phyloP scores from a whole-genome alignment of 2,329 filamentous ascomycete genomes.

The Talaromyces sp. region DNA sequence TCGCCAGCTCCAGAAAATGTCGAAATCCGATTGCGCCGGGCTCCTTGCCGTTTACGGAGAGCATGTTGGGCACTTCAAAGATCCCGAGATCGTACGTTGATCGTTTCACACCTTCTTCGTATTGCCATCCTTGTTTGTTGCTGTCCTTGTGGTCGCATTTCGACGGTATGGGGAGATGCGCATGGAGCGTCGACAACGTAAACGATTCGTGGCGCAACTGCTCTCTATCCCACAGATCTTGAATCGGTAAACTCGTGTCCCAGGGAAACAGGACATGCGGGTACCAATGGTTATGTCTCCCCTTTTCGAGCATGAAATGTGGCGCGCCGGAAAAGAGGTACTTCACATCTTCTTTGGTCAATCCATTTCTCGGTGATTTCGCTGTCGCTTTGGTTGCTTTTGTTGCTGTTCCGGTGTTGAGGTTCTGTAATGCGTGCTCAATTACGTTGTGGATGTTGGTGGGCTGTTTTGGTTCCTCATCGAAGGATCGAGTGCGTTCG shows the following conservation, averaged over 20 bases:
- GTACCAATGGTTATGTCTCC: slow-evolving; percentile 38
- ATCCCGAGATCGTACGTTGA: slow-evolving; percentile 44
- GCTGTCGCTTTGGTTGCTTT: background rate
- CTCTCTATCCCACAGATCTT: slow-evolving; percentile 40
- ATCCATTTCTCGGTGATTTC: background rate
- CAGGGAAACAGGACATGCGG: slow-evolving; percentile 46
- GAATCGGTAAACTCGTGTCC: slow-evolving; percentile 38
- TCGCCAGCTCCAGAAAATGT: slow-evolving; percentile 46
- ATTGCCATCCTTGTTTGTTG: slow-evolving; percentile 21
- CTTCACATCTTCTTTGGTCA: slow-evolving; percentile 39
- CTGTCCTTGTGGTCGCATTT: slow-evolving; percentile 22
- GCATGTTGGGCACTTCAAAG: slow-evolving; percentile 50
- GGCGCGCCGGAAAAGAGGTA: slow-evolving; percentile 43
- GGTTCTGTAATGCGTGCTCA: slow-evolving; percentile 22
- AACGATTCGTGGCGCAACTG: slow-evolving; percentile 41
- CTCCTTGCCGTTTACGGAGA: slow-evolving; percentile 44
- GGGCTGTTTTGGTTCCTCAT: slow-evolving; percentile 27
- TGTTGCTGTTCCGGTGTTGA: background rate
- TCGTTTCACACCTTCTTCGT: slow-evolving; percentile 28
- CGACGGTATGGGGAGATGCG: slow-evolving; percentile 43
- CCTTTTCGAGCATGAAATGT: slow-evolving; percentile 45
- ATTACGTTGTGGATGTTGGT: slow-evolving; percentile 27
- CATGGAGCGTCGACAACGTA: slow-evolving; percentile 42
- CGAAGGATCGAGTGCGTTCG: slow-evolving; percentile 15
- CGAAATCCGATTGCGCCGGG: slow-evolving; percentile 47